Evolutionary conservation across 306 rosid genomes (phyloP).

Genomic region (barrel medic (Medicago truncatula)): DNA sequence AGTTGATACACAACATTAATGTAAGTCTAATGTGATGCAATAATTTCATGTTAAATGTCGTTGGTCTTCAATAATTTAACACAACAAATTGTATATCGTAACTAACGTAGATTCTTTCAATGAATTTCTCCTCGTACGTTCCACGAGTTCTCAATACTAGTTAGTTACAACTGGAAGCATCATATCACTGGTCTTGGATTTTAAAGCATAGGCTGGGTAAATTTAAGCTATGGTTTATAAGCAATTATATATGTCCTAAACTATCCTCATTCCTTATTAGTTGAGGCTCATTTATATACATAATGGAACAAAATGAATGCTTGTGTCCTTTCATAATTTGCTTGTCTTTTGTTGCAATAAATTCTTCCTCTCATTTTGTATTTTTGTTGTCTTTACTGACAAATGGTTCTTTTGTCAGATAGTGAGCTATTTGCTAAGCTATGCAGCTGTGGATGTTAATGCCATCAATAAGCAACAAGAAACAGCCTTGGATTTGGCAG

Average conservation of each 20-base stretch:
- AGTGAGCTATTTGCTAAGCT: conserved; percentile 65
- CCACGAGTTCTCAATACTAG: background rate
- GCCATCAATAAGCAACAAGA: conserved; percentile 77
- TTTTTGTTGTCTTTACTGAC: conserved; percentile 32
- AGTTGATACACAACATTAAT: background rate
- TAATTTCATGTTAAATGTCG: background rate
- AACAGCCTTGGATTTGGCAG: conserved; percentile 94
- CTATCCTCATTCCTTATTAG: conserved; percentile 15
- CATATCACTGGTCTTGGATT: background rate
- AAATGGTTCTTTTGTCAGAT: conserved; percentile 58
- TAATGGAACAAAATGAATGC: conserved; percentile 13
- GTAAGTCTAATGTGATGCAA: background rate
- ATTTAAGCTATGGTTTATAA: conserved; percentile 13
- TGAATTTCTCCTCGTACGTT: background rate
- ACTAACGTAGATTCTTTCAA: background rate
- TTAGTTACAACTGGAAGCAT: conserved; percentile 15
- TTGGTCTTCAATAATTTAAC: background rate
- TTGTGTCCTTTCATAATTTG: conserved; percentile 20
- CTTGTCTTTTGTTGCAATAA: background rate
- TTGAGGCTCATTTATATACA: conserved; percentile 1
- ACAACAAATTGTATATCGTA: background rate
- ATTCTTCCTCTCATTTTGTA: background rate
- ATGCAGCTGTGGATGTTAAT: conserved; percentile 68
- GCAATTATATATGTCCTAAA: background rate
- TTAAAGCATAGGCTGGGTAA: conserved; percentile 12